Evolutionary conservation across 2,329 filamentous ascomycete genomes (phyloP).

Genomic region (Aspergillus melleus): DNA sequence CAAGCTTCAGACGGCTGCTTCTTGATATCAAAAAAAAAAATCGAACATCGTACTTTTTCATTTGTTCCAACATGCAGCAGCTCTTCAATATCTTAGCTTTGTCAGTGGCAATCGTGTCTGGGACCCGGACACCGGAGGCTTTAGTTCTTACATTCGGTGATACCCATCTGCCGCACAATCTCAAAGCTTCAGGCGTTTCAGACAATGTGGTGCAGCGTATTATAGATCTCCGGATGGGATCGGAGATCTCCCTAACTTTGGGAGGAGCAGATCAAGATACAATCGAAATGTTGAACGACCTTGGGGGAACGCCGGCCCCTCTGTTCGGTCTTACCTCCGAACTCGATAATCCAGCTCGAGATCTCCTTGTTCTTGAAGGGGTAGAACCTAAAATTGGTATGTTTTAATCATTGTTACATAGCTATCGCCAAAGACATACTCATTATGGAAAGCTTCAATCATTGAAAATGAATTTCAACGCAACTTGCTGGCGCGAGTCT

Average conservation of each 20-base stretch:
- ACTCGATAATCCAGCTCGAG: conserved; percentile 20
- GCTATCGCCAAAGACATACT: not conserved
- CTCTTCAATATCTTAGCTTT: conserved; percentile 29
- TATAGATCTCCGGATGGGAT: conserved; percentile 49
- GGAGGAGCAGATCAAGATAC: conserved; percentile 48
- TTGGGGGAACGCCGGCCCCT: conserved; percentile 53
- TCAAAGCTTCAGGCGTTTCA: conserved; percentile 15
- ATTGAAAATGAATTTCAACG: conserved; percentile 10
- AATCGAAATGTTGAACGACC: conserved; percentile 60
- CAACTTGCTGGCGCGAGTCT: conserved; percentile 3
- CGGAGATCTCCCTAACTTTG: conserved; percentile 48
- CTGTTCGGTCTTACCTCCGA: conserved; percentile 50
- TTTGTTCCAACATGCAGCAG: conserved; percentile 25
- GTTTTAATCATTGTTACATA: conserved; percentile 40
- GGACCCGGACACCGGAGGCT: conserved; percentile 31
- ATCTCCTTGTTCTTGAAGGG: conserved; percentile 52
- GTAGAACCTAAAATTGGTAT: conserved; percentile 61
- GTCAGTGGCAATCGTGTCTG: conserved; percentile 25
- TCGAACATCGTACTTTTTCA: not conserved
- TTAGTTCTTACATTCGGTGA: conserved; percentile 36
- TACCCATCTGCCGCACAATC: not conserved
- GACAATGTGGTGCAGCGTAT: conserved; percentile 39
- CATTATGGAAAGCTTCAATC: conserved; percentile 7
- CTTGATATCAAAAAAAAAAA: not conserved
- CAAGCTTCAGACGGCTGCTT: not conserved